A percentile compares a stretch with the other conserved stretches of the same genome.
These are phyloP conservation scores for Rhizopus arrhizus DNA, from an alignment of 371 early-diverging fungal species.

Conservation along the genomic window DNA sequence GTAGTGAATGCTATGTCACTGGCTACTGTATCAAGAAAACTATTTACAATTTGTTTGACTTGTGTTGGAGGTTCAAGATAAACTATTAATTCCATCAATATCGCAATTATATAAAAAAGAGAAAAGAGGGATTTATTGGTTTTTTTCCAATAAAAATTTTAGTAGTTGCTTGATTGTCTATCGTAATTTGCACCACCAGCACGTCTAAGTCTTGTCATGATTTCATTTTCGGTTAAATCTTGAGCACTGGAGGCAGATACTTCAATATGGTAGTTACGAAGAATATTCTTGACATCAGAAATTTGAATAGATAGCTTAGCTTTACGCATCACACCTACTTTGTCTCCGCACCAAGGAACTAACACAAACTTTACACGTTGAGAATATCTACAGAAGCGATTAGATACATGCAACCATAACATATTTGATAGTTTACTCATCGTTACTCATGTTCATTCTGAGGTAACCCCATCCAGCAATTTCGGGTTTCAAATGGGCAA, in stretches of 20 bases:
- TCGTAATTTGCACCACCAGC: slow-evolving; percentile 77
- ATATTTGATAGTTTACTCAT: slow-evolving; percentile 58
- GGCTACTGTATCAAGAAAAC: slow-evolving; percentile 18
- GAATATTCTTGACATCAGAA: slow-evolving; percentile 74
- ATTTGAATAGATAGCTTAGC: slow-evolving; percentile 84
- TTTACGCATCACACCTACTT: slow-evolving; percentile 84
- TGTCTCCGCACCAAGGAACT: slow-evolving; percentile 79
- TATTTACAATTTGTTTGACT: slow-evolving; percentile 21
- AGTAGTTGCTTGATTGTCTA: slow-evolving; percentile 58
- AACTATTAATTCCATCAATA: slow-evolving; percentile 31
- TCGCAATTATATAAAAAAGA: neutral
- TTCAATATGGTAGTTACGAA: slow-evolving; percentile 76
- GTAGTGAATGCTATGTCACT: slow-evolving; percentile 23
- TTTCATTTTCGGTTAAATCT: slow-evolving; percentile 57
- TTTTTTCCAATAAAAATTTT: slow-evolving; percentile 13
- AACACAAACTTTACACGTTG: slow-evolving; percentile 74
- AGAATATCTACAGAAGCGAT: slow-evolving; percentile 33
- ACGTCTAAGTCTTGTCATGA: slow-evolving; percentile 59
- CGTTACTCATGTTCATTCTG: slow-evolving; percentile 79
- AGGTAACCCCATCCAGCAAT: slow-evolving; percentile 83
- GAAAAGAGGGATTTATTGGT: slow-evolving; percentile 1
- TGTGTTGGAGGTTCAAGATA: slow-evolving; percentile 37
- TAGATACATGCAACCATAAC: neutral
- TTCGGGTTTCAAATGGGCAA: slow-evolving; percentile 61
- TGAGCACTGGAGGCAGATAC: slow-evolving; percentile 60